Base-by-base conservation (phyloP, 345 rosid genomes). In the Melaleuca alternifolia region DNA sequence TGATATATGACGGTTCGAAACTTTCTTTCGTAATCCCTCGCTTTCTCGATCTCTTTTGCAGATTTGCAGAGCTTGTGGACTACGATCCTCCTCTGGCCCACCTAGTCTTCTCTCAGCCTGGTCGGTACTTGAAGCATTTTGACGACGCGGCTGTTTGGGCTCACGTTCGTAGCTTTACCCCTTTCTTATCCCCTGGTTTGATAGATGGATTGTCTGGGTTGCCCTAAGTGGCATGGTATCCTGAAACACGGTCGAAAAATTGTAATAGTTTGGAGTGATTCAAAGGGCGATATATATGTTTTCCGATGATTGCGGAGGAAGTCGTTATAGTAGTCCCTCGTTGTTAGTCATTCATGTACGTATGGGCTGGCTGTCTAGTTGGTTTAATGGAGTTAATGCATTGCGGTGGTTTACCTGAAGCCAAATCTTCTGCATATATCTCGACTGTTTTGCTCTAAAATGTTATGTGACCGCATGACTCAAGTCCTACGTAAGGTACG, bases 131-230 rank as follows among this genome's bases (percentile, higher is more conserved):
- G 89, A 93, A 91, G 18, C 92, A 76, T 81, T 93, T 96, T 44
- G 94, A 97, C 88, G 93, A 90, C 24, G 96, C 97, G 10, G 99
- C 98, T 53, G 46, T 94, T 85, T 88, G 94, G 93, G 99, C 99
- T 88, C 97, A 93, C 83, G 99, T 96, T 91, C 65, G 92, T 11
- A 30, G 84, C 50, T 11, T 18, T 3, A 10, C 46, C 65, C 48
- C 83, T 76, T 75, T 84, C 79, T 71, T 62, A 52, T 84, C 79
- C 52, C 76, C n/a, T 28, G 23, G 41, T n/a, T 44, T 13, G 61
- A 41, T n/a, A 37, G 54, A 51, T 5, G 54, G 18, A 18, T 57
- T 23, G 24, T 37, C 23, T 37, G 81, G 1, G 81, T 2, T 37
- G 81, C 81, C 48, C 81, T 37, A 37, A 37, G 81, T 33, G 81